Evolutionary conservation across 805 yeast genomes (phyloP), one percentile per base, ranked within the genome.

Genomic region (Cyberlindnera japonica): DNA sequence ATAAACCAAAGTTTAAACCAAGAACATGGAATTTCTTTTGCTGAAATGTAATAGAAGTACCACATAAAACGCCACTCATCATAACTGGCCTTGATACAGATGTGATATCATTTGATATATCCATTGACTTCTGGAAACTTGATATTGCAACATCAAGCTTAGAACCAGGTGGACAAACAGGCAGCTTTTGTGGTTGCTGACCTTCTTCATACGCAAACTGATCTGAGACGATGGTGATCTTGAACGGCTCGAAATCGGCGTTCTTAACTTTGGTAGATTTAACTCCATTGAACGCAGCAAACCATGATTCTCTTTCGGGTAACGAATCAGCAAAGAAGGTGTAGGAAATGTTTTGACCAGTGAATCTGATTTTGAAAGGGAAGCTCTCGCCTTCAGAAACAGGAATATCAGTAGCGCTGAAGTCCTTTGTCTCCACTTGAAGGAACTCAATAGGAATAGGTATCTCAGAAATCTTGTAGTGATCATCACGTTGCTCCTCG

Each of bases 1-100:
- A 83, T 2, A 88, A 61, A 1, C 96, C 95, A 38, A 68, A 62
- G 2, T 70, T 70, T 3, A 83, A 66, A 1, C 93, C 95, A 16
- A 82, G 55, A 3, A 84, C 58, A 30, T 69, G 59, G 44, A 72
- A 81, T 10, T 54, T 62, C 17, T 67, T 66, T 4, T 69, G 72
- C 21, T 71, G 68, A 49, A 66, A 71, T 12, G 53, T 57, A 45
- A 85, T 74, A 18, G 68, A 54, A 1, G 69, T 63, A 3, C 75
- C 63, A 39, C 79, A 72, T 23, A 67, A 60, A 3, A 74, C 63
- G 37, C 63, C 54, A 54, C 73, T 59, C 47, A 61, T 58, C 56
- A 51, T 53, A 1, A 54, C 40, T 43, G 49, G 67, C 59, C 46
- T 62, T 37, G 40, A 65, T 32, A 37, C 50, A 42, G 37, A 51